phyloP scores from a whole-genome alignment of 306 rosid species.

The Bauhinia variegata region DNA sequence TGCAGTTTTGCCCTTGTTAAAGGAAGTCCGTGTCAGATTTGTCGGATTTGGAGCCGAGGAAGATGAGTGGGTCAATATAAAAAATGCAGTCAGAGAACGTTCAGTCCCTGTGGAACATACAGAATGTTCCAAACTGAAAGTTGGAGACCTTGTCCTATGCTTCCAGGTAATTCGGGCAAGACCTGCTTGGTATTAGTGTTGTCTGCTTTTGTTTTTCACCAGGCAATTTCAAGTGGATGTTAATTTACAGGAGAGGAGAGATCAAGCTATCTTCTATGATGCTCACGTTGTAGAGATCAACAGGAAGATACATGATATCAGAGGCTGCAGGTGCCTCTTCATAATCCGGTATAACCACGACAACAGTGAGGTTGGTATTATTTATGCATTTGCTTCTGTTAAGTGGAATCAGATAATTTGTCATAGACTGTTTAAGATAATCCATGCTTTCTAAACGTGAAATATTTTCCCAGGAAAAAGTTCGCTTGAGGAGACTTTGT shows the following conservation, averaged over 20 bases:
- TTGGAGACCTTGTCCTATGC: constrained; percentile 82
- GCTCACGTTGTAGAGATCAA: constrained; percentile 77
- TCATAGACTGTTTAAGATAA: neutral
- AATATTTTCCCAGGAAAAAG: constrained; percentile 62
- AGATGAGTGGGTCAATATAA: constrained; percentile 87
- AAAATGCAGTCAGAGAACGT: constrained; percentile 74
- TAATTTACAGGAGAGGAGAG: constrained; percentile 69
- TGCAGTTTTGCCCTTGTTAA: constrained; percentile 60
- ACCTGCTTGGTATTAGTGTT: neutral
- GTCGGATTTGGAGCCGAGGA: constrained; percentile 90
- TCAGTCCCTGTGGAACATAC: constrained; percentile 76
- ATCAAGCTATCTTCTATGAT: constrained; percentile 83
- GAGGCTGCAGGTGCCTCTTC: constrained; percentile 95
- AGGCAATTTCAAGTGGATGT: constrained; percentile 15
- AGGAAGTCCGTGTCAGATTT: constrained; percentile 95
- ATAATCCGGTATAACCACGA: constrained; percentile 77
- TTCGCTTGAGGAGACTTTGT: constrained; percentile 84
- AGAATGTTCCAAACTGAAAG: constrained; percentile 72
- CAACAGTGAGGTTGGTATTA: constrained; percentile 63
- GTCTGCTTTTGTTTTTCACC: too few relatives aligned
- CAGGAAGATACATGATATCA: constrained; percentile 86
- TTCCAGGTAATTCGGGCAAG: constrained; percentile 66
- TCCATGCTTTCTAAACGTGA: neutral
- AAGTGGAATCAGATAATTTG: neutral
- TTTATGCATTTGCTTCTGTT: constrained; percentile 8